Evolutionary conservation across 2,329 filamentous ascomycete species (phyloP), one percentile per base, ranked within the genome.

Genomic region (Cladosporium oxysporum): DNA sequence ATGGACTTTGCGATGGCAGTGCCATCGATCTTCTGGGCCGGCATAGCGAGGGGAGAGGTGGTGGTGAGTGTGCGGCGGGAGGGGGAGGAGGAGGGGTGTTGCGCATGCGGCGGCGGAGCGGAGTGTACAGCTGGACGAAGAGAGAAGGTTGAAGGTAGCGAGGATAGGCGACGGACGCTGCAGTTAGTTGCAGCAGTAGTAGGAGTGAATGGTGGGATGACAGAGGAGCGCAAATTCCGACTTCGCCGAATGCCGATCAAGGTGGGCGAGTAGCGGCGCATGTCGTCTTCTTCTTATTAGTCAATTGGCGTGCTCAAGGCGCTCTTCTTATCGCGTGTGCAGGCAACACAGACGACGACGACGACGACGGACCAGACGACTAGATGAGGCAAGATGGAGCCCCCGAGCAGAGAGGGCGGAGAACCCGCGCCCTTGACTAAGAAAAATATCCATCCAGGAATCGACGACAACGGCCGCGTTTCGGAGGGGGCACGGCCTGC

Each of bases 1-100:
- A 98, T 97, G 77, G 84, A 86, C 83, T 94, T 96, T 73, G 95
- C 95, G 82, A 98, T 93, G 78, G 92, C 92, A 65, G 90, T 97
- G 83, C 95, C 95, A 83, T 99, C 95, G 75, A 99, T 95, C 84
- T 93, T 97, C 74, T 85, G 87, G 72, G 92, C 94, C 73, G 88
- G 87, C 93, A 97, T 98, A 76, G 81, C 83, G 80, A 52, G 28
- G 81, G 76, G 72, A 41, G 82, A 72, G 69, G 85, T 87, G 71
- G 77, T 82, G 69, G 83, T 83, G 75, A 88, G 85, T 37, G 66
- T 35, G 64, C 70, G 62, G 53, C 53, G 62, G 18, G 66, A 50
- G 31, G 33, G 14, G 11, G 33, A 35, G 33, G 41, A 47, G 28
- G 68, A 68, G 52, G 69, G 69, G 65, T 50, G 66, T 58, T 71